Percentiles rank a stretch among this genome's conserved stretches.
These are phyloP conservation scores for Aureobasidium uvarum DNA, from an alignment of 2,329 filamentous ascomycete species.

Conservation along the genomic window DNA sequence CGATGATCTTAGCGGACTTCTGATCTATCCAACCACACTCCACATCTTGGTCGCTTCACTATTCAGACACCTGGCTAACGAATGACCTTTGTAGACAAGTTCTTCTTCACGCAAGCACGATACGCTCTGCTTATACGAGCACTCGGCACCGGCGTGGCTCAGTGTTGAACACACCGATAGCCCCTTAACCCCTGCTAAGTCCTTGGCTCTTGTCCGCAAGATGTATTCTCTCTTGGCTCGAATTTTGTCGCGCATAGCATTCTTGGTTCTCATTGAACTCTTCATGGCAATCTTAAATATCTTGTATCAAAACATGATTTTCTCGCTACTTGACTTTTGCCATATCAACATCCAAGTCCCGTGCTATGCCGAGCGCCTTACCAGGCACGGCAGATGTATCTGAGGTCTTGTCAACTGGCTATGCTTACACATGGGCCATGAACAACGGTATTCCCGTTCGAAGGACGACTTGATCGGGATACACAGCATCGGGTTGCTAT, in stretches of 20 bases:
- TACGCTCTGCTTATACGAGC: background rate
- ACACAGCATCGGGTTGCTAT: conserved; percentile 21
- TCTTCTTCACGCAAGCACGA: background rate
- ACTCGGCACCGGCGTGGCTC: conserved; percentile 19
- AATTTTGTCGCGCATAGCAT: background rate
- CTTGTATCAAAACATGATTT: background rate
- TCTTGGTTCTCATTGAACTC: background rate
- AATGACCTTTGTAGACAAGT: background rate
- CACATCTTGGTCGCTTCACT: background rate
- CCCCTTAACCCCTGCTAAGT: conserved; percentile 22
- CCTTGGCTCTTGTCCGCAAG: conserved; percentile 8
- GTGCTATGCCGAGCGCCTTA: background rate
- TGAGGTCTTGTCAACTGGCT: background rate
- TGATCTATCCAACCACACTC: conserved; percentile 51
- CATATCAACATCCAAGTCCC: background rate
- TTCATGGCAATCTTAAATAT: background rate
- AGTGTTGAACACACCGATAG: background rate
- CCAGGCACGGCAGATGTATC: background rate
- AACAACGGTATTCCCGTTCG: background rate
- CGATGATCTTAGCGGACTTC: conserved; percentile 87
- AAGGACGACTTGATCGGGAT: background rate
- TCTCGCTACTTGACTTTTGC: background rate
- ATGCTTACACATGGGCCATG: background rate
- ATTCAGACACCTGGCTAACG: conserved; percentile 13
- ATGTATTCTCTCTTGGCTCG: conserved; percentile 7